Evolutionary conservation across 2,329 filamentous ascomycete species (phyloP), one percentile per base, ranked within the genome.

Genomic region (Dothideomycetes sp.): DNA sequence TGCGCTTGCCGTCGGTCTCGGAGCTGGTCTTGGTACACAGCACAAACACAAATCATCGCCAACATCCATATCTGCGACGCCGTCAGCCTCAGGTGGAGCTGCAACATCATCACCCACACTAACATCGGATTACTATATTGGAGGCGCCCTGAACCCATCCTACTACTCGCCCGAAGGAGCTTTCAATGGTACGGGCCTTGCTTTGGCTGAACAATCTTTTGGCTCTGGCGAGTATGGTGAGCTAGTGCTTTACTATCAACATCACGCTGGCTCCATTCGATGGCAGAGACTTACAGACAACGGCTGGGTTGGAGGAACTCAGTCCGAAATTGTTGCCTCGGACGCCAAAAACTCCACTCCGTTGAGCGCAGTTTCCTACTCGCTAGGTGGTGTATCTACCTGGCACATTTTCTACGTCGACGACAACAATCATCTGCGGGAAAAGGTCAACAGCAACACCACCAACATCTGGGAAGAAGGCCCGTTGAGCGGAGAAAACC

Each of bases 101-200:
- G 20, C 32, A 18, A 31, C 35, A 12, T 39, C 30, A 4, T 31
- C 33, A 8, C 12, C 22, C 16, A 19, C 37, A 20, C 11, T 41
- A 15, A 34, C 44, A 16, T 35, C 44, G 2, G 36, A 52, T 8
- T 56, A 56, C 37, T 34, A 47, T 20, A 60, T 67, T 17, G 64
- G 64, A 12, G 64, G 64, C 11, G 51, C 60, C 3, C 55, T 67
- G 5, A 53, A 60, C 33, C 51, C 59, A 1, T 43, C 54, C 1
- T 66, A 64, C 43, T 55, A 62, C 31, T 62, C 63, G 6, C 59
- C 48, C 8, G 52, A 56, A 20, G 65, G 65, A 15, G 64, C 64
- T 5, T 67, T 66, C 53, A 68, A 69, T 43, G 65, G 65, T n/a
- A 63, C 62, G 11, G 65, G 65, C 9, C 63, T 69, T 27, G 65